These are phyloP conservation scores for Platanthera guangdongensis DNA, from an alignment of 106 monocot species.

Conservation along the genomic window DNA sequence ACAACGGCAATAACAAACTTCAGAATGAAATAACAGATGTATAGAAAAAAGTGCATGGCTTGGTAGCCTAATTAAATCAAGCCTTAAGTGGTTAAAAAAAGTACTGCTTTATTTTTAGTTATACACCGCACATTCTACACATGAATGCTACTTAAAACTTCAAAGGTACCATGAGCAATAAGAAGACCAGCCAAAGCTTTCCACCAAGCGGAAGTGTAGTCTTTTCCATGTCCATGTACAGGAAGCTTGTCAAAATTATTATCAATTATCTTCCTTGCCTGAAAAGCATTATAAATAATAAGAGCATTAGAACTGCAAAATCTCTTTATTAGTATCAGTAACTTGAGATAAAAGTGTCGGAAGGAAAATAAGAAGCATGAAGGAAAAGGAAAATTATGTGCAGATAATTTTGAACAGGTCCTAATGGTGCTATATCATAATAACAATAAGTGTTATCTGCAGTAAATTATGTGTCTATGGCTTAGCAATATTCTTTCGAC, in stretches of 20 bases:
- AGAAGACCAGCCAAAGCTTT: slow-evolving; percentile 76
- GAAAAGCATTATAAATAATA: slow-evolving; percentile 9
- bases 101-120: background rate
- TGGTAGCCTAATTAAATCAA: background rate
- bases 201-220: slow-evolving; percentile 82
- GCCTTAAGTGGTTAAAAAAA: background rate
- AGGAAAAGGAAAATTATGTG: background rate
- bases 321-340: background rate
- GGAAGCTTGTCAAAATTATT: slow-evolving; percentile 80
- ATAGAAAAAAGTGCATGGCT: background rate
- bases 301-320: slow-evolving; percentile 7
- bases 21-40: background rate
- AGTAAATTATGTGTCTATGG: background rate
- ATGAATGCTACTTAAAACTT: background rate
- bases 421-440: background rate
- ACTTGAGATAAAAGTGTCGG: background rate
- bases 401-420: background rate
- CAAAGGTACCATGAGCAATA: slow-evolving; percentile 52
- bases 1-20: background rate
- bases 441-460: background rate
- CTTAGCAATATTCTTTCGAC: background rate
- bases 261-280: slow-evolving; percentile 76
- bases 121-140: background rate
- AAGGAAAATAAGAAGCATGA: background rate
- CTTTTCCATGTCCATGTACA: slow-evolving; percentile 77